phyloP scores from a whole-genome alignment of 148 eudicot species.

The Arbutus unedo region DNA sequence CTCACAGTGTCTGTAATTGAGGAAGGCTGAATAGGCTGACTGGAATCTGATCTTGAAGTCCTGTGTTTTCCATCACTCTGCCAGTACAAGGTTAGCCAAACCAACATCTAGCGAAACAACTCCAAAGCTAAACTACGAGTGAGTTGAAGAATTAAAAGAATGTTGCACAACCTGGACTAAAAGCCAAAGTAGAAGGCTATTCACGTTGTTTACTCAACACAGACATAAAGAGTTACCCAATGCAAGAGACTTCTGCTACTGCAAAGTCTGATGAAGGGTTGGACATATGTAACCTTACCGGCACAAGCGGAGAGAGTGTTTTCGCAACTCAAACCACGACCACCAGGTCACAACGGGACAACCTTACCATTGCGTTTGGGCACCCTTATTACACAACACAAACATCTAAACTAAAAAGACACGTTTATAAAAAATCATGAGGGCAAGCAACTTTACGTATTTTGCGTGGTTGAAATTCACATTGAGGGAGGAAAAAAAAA shows the following conservation, averaged over 20 bases:
- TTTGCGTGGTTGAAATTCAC: background rate
- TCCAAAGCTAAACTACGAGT: background rate
- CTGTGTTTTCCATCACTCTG: constrained; percentile 63
- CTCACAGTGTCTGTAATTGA: constrained; percentile 41
- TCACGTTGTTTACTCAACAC: background rate
- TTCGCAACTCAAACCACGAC: no score
- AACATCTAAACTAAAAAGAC: background rate
- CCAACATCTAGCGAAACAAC: background rate
- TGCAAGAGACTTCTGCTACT: no score
- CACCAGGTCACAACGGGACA: no score
- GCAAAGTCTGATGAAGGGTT: no score
- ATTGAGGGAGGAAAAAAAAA: background rate
- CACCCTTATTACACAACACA: no score
- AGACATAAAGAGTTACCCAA: background rate
- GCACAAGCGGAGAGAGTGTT: no score
- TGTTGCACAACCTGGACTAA: background rate
- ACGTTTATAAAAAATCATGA: background rate
- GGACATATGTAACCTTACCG: no score
- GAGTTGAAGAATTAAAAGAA: background rate
- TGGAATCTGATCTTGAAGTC: constrained; percentile 60
- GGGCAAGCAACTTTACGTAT: background rate
- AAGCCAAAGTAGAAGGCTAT: background rate
- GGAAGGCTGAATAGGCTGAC: constrained; percentile 53
- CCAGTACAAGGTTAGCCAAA: constrained; percentile 3
- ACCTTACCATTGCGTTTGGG: no score